These are phyloP conservation scores for Phoma sp. DNA, from an alignment of 2,329 filamentous ascomycete species.

Conservation along the genomic window DNA sequence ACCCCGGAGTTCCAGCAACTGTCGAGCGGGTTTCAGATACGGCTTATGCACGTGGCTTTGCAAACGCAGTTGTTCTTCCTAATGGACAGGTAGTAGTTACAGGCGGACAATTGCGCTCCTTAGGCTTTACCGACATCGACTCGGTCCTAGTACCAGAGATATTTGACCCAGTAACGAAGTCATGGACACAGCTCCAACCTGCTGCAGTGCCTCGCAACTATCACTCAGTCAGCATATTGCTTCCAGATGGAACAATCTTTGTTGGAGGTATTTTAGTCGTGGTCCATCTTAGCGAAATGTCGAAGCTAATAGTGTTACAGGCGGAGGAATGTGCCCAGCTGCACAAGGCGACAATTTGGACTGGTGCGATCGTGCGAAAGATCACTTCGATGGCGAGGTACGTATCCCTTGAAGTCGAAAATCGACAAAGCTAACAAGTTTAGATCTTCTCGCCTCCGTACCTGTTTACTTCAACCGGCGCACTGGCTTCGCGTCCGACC, in stretches of 20 bases:
- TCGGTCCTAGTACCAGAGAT: conserved; percentile 28
- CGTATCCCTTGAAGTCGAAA: too few species aligned
- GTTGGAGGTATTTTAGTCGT: too few species aligned
- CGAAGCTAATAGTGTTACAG: too few species aligned
- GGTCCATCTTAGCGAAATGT: too few species aligned
- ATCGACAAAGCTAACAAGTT: conserved; percentile 57
- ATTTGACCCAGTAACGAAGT: conserved; percentile 28
- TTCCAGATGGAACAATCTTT: conserved; percentile 31
- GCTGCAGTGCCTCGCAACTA: conserved; percentile 29
- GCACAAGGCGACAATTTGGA: conserved; percentile 33
- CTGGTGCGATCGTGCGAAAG: conserved; percentile 52
- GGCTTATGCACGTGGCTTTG: conserved; percentile 24
- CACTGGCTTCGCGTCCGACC: conserved; percentile 18
- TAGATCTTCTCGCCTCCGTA: conserved; percentile 65
- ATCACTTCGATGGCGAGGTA: too few species aligned
- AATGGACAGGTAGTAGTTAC: conserved; percentile 35
- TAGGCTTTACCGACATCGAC: conserved; percentile 24
- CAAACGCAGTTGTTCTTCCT: conserved; percentile 30
- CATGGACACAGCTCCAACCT: conserved; percentile 24
- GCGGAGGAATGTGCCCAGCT: conserved; percentile 29
- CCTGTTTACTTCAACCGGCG: conserved; percentile 50
- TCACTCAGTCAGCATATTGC: conserved; percentile 31
- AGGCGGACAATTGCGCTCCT: conserved; percentile 25
- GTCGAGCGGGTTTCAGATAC: conserved; percentile 24
- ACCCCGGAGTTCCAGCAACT: conserved; percentile 19